A percentile compares a stretch with the other conserved stretches of the same genome.
Conservation (phyloP, 2,329 filamentous ascomycete genomes). For the Colletotrichum australisinense region DNA sequence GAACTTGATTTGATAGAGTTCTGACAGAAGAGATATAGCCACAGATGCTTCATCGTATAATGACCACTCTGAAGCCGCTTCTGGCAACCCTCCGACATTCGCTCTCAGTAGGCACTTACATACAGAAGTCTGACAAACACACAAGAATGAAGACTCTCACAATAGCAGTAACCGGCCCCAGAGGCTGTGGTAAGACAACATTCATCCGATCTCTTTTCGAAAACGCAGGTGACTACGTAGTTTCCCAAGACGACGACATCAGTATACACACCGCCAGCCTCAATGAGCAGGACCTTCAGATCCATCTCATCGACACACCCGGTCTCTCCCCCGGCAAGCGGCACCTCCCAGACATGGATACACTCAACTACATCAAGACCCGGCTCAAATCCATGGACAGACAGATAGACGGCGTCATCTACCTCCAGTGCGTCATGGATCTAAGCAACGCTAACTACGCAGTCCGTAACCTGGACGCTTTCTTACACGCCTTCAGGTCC, state of each 20-base stretch:
- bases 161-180: background rate
- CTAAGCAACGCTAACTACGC: background rate
- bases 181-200: background rate
- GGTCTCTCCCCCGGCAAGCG: background rate
- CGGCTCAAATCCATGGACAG: background rate
- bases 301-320: background rate
- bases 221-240: background rate
- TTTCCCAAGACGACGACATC: background rate
- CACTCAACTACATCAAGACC: background rate
- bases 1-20: background rate
- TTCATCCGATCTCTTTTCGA: background rate
- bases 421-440: background rate
- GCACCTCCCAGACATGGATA: background rate
- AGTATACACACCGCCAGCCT: background rate
- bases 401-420: background rate
- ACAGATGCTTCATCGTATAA: background rate
- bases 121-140: background rate
- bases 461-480: background rate
- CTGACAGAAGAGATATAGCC: background rate
- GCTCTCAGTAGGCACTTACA: background rate
- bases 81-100: background rate
- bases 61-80: background rate
- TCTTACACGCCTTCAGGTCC: background rate
- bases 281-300: background rate
- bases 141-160: background rate